Percentiles rank a stretch among this genome's conserved stretches.
Conservation (phyloP, 768 basidiomycete genomes). For the Saitozyma podzolica region DNA sequence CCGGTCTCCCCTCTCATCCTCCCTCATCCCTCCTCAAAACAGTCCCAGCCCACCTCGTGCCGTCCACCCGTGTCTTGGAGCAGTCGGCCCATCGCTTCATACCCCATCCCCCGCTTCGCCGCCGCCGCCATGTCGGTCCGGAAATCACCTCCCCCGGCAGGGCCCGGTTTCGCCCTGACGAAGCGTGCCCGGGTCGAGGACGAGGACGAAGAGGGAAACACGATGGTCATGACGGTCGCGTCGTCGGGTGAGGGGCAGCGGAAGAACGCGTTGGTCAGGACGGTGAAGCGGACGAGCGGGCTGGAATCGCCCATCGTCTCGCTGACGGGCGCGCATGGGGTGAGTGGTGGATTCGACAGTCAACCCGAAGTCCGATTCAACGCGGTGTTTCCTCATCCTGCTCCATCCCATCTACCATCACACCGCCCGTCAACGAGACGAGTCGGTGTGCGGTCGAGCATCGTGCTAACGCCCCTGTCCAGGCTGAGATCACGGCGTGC, state of each 20-base stretch:
- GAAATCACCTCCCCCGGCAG: conserved; percentile 45
- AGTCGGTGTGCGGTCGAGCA: too few species aligned
- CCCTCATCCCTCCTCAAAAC: too few species aligned
- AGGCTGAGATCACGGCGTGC: conserved; percentile 87
- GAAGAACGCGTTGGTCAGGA: conserved; percentile 61
- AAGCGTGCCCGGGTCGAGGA: conserved; percentile 49
- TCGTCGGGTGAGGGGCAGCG: conserved; percentile 45
- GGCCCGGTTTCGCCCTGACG: conserved; percentile 37
- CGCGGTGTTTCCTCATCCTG: background rate
- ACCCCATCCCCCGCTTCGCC: background rate
- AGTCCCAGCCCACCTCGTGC: too few species aligned
- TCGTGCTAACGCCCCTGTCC: background rate
- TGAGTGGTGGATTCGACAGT: conserved; percentile 55
- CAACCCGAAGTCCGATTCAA: background rate
- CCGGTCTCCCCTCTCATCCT: too few species aligned
- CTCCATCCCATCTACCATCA: too few species aligned
- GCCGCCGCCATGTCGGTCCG: conserved; percentile 41
- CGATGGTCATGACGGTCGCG: conserved; percentile 52
- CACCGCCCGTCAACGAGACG: too few species aligned
- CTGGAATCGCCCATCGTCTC: conserved; percentile 93
- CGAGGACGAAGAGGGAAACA: conserved; percentile 32
- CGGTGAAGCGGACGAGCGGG: conserved; percentile 85
- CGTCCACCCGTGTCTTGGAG: too few species aligned
- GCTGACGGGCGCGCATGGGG: conserved; percentile 80
- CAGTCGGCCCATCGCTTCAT: too few species aligned